These are phyloP conservation scores for Powellomyces hirtus DNA, from an alignment of 192 early-diverging fungal genomes.

Conservation along the genomic window DNA sequence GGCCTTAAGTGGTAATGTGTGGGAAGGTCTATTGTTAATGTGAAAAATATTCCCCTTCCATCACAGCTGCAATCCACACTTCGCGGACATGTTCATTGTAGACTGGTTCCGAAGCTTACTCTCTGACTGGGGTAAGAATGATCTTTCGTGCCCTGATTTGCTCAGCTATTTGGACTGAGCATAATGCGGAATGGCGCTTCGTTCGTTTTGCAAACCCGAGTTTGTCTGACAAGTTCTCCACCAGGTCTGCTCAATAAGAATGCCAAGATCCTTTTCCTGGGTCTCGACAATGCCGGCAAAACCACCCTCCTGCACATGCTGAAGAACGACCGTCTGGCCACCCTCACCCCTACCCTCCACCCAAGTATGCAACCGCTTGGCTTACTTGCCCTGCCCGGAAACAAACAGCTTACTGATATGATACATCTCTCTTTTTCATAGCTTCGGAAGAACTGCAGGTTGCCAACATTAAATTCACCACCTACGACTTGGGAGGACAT, in stretches of 20 bases:
- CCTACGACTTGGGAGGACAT: slow-evolving; percentile 98
- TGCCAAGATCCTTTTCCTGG: slow-evolving; percentile 97
- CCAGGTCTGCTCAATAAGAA: slow-evolving; percentile 98
- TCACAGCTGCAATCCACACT: too few relatives aligned
- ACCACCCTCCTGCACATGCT: slow-evolving; percentile 99
- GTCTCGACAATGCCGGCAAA: slow-evolving; percentile 97
- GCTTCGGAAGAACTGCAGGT: slow-evolving; percentile 96
- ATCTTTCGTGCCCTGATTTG: too few relatives aligned
- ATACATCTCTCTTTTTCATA: slow-evolving; percentile 16
- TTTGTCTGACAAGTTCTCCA: background rate
- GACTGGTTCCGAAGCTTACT: slow-evolving; percentile 98
- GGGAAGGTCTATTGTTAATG: too few relatives aligned
- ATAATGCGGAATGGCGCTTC: background rate
- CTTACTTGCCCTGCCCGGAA: background rate
- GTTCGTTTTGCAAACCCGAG: background rate
- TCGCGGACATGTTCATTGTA: slow-evolving; percentile 89
- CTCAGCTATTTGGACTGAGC: too few relatives aligned
- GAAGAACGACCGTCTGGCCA: slow-evolving; percentile 96
- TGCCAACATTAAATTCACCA: slow-evolving; percentile 95
- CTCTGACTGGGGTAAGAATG: slow-evolving; percentile 83
- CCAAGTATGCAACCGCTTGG: slow-evolving; percentile 70
- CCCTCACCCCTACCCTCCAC: slow-evolving; percentile 92
- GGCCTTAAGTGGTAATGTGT: too few relatives aligned
- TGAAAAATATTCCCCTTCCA: too few relatives aligned
- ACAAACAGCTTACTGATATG: background rate